Evolutionary conservation across 306 rosid species (phyloP), one percentile per base, ranked within the genome.

Genomic region (Castanea sativa): DNA sequence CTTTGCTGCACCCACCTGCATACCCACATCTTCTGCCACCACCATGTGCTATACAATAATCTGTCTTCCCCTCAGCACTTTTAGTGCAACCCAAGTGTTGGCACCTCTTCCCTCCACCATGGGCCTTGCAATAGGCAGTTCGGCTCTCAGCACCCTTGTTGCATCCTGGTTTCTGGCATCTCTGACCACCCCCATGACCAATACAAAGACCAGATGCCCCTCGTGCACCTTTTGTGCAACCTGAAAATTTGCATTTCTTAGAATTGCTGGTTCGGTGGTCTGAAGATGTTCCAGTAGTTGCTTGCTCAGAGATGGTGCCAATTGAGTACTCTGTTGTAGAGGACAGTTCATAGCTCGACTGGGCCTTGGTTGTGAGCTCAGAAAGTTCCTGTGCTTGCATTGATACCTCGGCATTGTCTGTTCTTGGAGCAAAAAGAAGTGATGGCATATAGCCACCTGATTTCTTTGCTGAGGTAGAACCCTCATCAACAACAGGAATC

Each of bases 21-120:
- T 84, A 83, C 25, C 93, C 93, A 82, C 99, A 95, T 71, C 99
- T 89, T 69, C 84, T 84, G 63, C 98, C 99, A 51, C 99, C 99
- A 14, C 99, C 98, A 41, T 95, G 99, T 23, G 99, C 97, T 58
- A 95, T 95, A 92, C 99, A 95, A 84, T 87, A 64, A 74, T 95
- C 98, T 3, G 99, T 95, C 88, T 95, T 95, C 69, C 99, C 99
- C 89, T 95, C 99, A 1, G 98, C 97, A 78, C 99, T 95, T 90
- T 95, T 95, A 64, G 99, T 95, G 84, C 99, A 95, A 23, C 99
- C 99, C 58, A 95, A 85, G 86, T 91, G 51, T 63, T 82, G 90
- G 84, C 99, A 95, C 86, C 99, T 89, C 87, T 80, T 91, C 78
- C 99, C 99, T 77, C 99, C 99, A 79, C 99, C 99, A 41, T 95